Conservation (phyloP, 2,329 filamentous ascomycete genomes). For the Mycosphaerelloides madeirae region DNA sequence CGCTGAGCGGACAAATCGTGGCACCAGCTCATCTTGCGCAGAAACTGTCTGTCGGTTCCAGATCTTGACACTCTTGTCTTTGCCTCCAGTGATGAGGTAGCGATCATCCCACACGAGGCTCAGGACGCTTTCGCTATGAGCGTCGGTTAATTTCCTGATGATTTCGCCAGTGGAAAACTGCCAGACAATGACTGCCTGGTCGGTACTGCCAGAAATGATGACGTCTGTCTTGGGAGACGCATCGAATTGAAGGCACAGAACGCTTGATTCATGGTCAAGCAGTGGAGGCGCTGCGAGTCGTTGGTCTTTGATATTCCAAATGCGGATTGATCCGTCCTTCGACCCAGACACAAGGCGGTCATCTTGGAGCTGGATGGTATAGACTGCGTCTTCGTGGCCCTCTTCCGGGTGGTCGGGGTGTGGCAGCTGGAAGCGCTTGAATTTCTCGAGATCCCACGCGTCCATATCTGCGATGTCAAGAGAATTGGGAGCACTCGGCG, state of each 20-base stretch:
- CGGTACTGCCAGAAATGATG: slow-evolving; percentile 21
- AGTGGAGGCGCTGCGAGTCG: slow-evolving; percentile 1
- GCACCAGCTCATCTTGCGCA: neutral
- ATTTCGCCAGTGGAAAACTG: slow-evolving; percentile 13
- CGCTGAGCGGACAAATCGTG: neutral
- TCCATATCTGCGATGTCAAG: too few relatives aligned
- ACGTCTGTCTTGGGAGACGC: slow-evolving; percentile 10
- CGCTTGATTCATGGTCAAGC: slow-evolving; percentile 5
- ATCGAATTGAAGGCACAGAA: slow-evolving; percentile 10
- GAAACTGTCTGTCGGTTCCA: slow-evolving; percentile 8
- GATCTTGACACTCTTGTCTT: slow-evolving; percentile 12
- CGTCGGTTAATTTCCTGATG: slow-evolving; percentile 1
- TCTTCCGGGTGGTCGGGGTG: slow-evolving; percentile 1
- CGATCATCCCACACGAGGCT: slow-evolving; percentile 8
- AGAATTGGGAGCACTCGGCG: too few relatives aligned
- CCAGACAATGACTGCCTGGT: slow-evolving; percentile 22
- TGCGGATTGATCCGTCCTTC: slow-evolving; percentile 10
- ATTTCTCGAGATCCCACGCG: too few relatives aligned
- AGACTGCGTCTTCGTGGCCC: slow-evolving; percentile 12
- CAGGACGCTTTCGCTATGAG: slow-evolving; percentile 8
- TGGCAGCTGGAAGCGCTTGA: neutral
- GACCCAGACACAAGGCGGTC: slow-evolving; percentile 10
- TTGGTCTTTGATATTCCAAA: slow-evolving; percentile 14
- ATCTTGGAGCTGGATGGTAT: slow-evolving; percentile 7
- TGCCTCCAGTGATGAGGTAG: slow-evolving; percentile 11